Evolutionary conservation across 331 rosid species (phyloP).

Genomic region (Quercus phellos): DNA sequence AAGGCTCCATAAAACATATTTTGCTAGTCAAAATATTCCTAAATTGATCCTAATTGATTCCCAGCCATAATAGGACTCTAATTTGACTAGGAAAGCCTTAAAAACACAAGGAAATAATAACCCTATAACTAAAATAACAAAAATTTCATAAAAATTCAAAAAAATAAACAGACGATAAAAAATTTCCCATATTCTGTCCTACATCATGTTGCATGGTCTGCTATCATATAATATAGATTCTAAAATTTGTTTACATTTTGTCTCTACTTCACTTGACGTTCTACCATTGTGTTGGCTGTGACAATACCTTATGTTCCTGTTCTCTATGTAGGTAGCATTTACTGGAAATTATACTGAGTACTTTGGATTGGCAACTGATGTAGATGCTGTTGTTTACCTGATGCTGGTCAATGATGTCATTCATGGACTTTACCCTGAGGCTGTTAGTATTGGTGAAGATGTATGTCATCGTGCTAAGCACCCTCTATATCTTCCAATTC

Average conservation of each 20-base stretch:
- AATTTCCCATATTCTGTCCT: too few species aligned
- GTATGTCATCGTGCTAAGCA: slow-evolving; percentile 37
- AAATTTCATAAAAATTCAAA: too few species aligned
- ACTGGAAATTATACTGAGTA: slow-evolving; percentile 92
- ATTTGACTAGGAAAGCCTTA: too few species aligned
- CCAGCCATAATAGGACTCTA: too few species aligned
- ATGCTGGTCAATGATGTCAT: slow-evolving; percentile 97
- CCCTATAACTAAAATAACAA: too few species aligned
- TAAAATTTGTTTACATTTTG: too few species aligned
- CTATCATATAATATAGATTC: too few species aligned
- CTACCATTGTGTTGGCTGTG: background rate
- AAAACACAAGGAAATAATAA: too few species aligned
- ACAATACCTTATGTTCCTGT: background rate
- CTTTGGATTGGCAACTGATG: slow-evolving; percentile 80
- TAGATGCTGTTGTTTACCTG: slow-evolving; percentile 85
- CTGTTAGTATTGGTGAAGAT: slow-evolving; percentile 92
- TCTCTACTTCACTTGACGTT: slow-evolving; percentile 1
- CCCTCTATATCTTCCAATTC: background rate
- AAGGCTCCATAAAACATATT: too few species aligned
- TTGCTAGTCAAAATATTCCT: too few species aligned
- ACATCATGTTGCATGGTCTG: background rate
- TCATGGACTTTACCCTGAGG: slow-evolving; percentile 93
- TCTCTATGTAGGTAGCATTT: slow-evolving; percentile 60
- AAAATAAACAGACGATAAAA: too few species aligned
- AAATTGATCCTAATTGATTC: too few species aligned